Evolutionary conservation across 345 rosid species (phyloP).

Genomic region (Abelmoschus esculentus): DNA sequence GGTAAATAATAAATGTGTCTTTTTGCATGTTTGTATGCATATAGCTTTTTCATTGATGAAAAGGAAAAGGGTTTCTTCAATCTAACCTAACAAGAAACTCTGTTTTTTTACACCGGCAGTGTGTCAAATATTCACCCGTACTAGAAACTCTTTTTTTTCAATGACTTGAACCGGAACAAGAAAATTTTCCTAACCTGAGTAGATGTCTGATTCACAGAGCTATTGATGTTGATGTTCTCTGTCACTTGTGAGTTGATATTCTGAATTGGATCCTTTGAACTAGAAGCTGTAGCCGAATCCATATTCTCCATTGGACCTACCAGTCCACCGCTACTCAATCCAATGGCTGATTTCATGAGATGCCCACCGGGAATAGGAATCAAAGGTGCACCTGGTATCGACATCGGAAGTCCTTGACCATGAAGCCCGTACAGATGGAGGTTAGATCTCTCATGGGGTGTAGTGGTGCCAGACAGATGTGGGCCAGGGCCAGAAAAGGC

Average conservation of each 20-base stretch:
- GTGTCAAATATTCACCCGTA: too few species aligned
- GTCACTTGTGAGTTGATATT: conserved; percentile 26
- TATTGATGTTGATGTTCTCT: conserved; percentile 27
- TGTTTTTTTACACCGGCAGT: background rate
- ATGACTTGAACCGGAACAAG: background rate
- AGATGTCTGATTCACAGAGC: conserved; percentile 26
- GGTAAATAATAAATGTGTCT: background rate
- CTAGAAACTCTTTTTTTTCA: background rate
- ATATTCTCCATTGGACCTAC: conserved; percentile 29
- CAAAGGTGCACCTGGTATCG: conserved; percentile 30
- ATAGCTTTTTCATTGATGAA: background rate
- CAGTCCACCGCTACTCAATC: conserved; percentile 19
- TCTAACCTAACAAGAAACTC: background rate
- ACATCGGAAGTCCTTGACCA: conserved; percentile 41
- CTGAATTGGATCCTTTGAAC: conserved; percentile 39
- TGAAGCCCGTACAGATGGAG: conserved; percentile 36
- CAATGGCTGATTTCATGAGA: conserved; percentile 30
- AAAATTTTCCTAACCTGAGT: conserved; percentile 35
- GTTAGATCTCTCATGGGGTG: conserved; percentile 34
- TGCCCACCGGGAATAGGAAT: conserved; percentile 33
- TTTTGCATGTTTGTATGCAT: background rate
- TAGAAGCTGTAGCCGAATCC: conserved; percentile 26
- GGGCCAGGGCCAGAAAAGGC: conserved; percentile 42
- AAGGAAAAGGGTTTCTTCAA: background rate
- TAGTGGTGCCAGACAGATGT: conserved; percentile 23